Evolutionary conservation across 2,329 filamentous ascomycete genomes (phyloP), one percentile per base, ranked within the genome.

Genomic region (Pseudogymnoascus verrucosus): DNA sequence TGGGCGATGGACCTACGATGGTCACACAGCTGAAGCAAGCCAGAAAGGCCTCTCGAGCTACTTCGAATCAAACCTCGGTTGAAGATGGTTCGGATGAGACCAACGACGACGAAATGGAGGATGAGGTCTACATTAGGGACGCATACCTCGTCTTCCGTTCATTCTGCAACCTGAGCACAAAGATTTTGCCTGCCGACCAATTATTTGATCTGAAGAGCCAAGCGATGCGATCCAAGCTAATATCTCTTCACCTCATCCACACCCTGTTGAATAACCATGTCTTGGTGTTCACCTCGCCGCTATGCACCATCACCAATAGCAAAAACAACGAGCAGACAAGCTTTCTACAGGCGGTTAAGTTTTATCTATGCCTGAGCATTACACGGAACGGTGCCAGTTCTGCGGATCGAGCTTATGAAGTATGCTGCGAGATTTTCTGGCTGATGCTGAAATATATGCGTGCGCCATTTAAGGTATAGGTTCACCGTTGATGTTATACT

Each of bases 391-490:
- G 93, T 16, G 91, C 95, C 12, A 98, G 93, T 77, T 93, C 93
- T 4, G 90, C 96, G 47, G 90, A 91, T 67, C 85, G 85, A 68
- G 92, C 99, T 0, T 99, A 98, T 71, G 93, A 98, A 72, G 91
- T 98, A 44, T 93, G 91, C 74, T 93, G 90, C 71, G 95, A 99
- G 75, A 96, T 98, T 31, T 99, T 99, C 74, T 99, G 93, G 92
- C 81, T 98, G 64, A 96, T 97, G 88, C 78, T 97, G 47, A 96
- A 96, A 74, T 89, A 91, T 70, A 89, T 99, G 85, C 86, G 96
- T 66, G 89, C 95, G 2, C 89, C 93, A 67, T 89, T 99, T 76
- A 99, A 99, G 87, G 89, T 89, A 71, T 65, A 82, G 14, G 4
- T 57, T 76, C 11, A 39, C 7, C 28, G 14, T 11, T 11, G 19